These are phyloP conservation scores for Neospermospora avenae DNA, from an alignment of 2,329 filamentous ascomycete genomes.

Conservation along the genomic window DNA sequence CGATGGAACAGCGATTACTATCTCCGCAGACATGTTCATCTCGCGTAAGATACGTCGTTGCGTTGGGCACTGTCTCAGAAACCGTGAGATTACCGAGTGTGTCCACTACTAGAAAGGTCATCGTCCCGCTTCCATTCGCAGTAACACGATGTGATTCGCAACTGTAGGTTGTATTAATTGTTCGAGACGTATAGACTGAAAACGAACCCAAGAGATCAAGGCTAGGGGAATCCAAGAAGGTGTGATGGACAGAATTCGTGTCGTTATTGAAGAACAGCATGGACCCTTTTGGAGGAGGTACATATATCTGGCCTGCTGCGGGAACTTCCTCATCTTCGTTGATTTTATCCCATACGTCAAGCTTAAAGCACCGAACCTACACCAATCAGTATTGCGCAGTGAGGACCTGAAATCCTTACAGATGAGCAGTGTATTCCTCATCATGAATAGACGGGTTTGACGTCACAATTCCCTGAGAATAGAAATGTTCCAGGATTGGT, in stretches of 20 bases:
- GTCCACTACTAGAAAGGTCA: conserved; percentile 31
- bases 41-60: conserved; percentile 40
- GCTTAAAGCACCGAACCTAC: conserved; percentile 40
- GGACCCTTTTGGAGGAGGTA: neutral
- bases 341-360: conserved; percentile 31
- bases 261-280: conserved; percentile 23
- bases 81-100: conserved; percentile 26
- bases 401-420: conserved; percentile 23
- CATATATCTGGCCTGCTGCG: conserved; percentile 26
- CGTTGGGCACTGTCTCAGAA: conserved; percentile 31
- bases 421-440: conserved; percentile 43
- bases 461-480: conserved; percentile 27
- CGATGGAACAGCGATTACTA: conserved; percentile 24
- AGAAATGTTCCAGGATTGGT: conserved; percentile 38
- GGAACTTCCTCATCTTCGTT: conserved; percentile 27
- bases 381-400: neutral
- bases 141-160: conserved; percentile 37
- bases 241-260: conserved; percentile 32
- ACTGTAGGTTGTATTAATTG: conserved; percentile 30
- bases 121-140: conserved; percentile 34
- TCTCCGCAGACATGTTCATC: conserved; percentile 19
- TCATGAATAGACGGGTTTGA: conserved; percentile 28
- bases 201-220: conserved; percentile 13
- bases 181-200: conserved; percentile 36
- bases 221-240: conserved; percentile 38